Evolutionary conservation across 768 basidiomycete species (phyloP).

Genomic region (Naganishia kalamii): DNA sequence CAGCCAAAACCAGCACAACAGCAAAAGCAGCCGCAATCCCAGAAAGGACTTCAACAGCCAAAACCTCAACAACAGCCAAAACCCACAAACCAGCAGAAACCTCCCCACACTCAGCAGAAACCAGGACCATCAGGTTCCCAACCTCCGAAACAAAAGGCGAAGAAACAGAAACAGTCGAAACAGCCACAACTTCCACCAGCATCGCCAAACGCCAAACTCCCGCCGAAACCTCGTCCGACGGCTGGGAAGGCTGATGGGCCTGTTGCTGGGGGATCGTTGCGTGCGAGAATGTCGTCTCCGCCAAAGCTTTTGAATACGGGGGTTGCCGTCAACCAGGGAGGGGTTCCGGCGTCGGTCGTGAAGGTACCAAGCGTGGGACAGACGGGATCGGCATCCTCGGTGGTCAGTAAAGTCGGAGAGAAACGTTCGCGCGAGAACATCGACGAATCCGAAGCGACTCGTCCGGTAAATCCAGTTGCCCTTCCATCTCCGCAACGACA

Average conservation of each 20-base stretch:
- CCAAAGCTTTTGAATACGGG: conserved; percentile 1
- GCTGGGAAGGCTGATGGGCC: neutral
- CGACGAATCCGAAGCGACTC: neutral
- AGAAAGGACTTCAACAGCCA: neutral
- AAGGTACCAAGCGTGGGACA: neutral
- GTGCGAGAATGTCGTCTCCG: conserved; percentile 5
- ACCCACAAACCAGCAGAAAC: neutral
- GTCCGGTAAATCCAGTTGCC: neutral
- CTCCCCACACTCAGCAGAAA: neutral
- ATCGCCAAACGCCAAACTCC: neutral
- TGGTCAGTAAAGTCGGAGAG: neutral
- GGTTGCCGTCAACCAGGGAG: too few species aligned
- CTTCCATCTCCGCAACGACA: neutral
- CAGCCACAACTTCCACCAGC: neutral
- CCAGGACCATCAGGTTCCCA: neutral
- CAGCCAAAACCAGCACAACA: neutral
- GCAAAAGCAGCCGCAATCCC: neutral
- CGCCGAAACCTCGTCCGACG: neutral
- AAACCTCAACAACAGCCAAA: neutral
- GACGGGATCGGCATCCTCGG: neutral
- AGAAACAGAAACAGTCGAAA: conserved; percentile 5
- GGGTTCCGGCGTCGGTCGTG: neutral
- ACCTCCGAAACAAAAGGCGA: neutral
- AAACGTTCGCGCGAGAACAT: conserved; percentile 1
- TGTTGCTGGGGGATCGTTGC: neutral